Evolutionary conservation across 768 basidiomycete species (phyloP).

Genomic region (Kondoa subrosea): DNA sequence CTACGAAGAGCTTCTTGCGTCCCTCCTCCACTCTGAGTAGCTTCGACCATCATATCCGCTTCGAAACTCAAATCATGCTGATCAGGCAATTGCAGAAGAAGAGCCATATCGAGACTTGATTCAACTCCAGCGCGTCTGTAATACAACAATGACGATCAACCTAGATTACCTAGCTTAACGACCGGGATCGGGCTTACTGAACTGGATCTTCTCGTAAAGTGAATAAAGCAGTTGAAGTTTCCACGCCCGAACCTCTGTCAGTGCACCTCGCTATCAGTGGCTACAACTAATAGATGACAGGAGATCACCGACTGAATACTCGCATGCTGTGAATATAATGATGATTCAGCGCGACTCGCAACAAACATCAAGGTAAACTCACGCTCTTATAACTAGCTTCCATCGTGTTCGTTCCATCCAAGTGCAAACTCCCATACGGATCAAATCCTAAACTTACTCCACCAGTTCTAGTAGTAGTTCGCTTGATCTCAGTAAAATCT

Average conservation of each 20-base stretch:
- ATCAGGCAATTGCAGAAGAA: not conserved
- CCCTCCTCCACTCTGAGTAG: not conserved
- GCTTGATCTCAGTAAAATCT: not conserved
- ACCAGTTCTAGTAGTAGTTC: not conserved
- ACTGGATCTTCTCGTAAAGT: not conserved
- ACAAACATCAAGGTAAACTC: not conserved
- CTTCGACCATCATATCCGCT: not conserved
- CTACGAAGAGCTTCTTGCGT: not conserved
- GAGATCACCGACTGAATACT: not conserved
- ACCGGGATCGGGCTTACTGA: not conserved
- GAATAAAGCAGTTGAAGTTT: not conserved
- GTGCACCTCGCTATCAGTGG: too few relatives aligned
- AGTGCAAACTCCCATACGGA: not conserved
- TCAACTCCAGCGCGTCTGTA: not conserved
- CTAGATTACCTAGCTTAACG: not conserved
- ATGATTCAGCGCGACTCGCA: not conserved
- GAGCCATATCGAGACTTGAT: not conserved
- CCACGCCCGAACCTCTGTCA: not conserved
- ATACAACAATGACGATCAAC: too few relatives aligned
- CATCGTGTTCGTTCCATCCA: not conserved
- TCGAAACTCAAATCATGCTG: not conserved
- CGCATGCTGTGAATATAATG: not conserved
- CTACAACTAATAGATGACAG: too few relatives aligned
- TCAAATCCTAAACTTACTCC: not conserved
- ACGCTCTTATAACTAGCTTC: not conserved